phyloP scores from a whole-genome alignment of 345 rosid species.

The Syzygium grande region DNA sequence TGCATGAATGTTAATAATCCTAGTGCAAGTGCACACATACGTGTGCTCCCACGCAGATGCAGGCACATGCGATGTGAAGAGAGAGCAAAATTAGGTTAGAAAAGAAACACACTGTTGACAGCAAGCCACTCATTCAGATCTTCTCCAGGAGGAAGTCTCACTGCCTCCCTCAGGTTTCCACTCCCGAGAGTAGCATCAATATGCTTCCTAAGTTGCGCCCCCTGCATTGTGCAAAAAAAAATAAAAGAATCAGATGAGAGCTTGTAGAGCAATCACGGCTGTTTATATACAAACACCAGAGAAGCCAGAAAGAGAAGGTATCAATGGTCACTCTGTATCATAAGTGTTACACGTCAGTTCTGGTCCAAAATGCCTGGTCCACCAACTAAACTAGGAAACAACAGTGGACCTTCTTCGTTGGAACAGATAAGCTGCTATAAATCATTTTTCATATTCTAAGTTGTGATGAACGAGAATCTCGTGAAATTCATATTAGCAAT shows the following conservation, averaged over 20 bases:
- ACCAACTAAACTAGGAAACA: neutral
- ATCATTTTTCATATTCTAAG: neutral
- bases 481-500: neutral
- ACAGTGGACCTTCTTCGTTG: neutral
- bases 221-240: constrained; percentile 32
- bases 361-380: neutral
- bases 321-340: neutral
- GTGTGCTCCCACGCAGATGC: neutral
- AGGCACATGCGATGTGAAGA: neutral
- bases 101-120: constrained; percentile 63
- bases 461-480: neutral
- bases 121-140: constrained; percentile 99
- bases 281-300: neutral
- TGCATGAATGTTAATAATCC: neutral
- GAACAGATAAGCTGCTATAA: neutral
- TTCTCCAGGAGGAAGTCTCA: constrained; percentile 98
- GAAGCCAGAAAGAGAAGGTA: neutral
- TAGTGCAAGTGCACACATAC: neutral
- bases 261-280: neutral
- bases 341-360: neutral
- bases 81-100: neutral
- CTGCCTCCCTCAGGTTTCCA: constrained; percentile 98
- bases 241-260: neutral
- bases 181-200: constrained; percentile 98
- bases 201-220: constrained; percentile 95